Percentiles rank a stretch among this genome's conserved stretches.
Conservation (phyloP, 1,139 yeast genomes). For the Candida tunisiensis region DNA sequence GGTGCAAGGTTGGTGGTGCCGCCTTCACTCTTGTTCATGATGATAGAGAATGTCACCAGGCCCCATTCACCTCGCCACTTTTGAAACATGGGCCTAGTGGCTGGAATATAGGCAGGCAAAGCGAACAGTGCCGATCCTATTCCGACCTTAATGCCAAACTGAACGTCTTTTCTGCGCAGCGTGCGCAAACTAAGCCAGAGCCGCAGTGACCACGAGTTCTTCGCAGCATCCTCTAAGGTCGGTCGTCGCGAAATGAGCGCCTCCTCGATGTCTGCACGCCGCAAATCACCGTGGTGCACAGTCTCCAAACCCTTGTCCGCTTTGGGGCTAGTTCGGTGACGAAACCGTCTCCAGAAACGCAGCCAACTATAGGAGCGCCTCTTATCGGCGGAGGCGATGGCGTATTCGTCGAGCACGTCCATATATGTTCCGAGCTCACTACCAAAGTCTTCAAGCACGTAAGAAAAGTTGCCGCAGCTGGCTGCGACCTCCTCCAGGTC, state of each 20-base stretch:
- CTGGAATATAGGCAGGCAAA: conserved; percentile 47
- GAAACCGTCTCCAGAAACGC: too few relatives aligned
- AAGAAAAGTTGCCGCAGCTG: conserved; percentile 66
- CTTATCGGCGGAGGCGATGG: too few relatives aligned
- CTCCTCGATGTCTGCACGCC: too few relatives aligned
- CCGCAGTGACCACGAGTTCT: conserved; percentile 4
- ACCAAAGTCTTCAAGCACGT: conserved; percentile 46
- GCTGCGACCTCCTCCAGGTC: conserved; percentile 76
- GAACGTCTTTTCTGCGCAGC: conserved; percentile 47
- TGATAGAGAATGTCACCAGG: conserved; percentile 58
- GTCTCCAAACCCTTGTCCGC: too few relatives aligned
- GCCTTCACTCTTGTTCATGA: conserved; percentile 79
- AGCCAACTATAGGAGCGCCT: too few relatives aligned
- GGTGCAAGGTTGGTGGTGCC: conserved; percentile 71
- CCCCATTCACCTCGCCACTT: conserved; percentile 82
- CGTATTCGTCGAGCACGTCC: conserved; percentile 28
- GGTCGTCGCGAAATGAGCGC: too few relatives aligned
- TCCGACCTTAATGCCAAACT: conserved; percentile 68
- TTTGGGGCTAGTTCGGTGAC: too few relatives aligned
- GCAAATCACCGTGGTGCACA: too few relatives aligned
- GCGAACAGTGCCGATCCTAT: conserved; percentile 57
- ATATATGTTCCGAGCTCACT: conserved; percentile 37
- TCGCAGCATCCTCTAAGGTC: not conserved
- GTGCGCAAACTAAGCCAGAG: conserved; percentile 29
- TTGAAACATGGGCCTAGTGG: conserved; percentile 34